Base-by-base conservation (phyloP, 202 grass and related monocot genomes). In the Setaria italica region DNA sequence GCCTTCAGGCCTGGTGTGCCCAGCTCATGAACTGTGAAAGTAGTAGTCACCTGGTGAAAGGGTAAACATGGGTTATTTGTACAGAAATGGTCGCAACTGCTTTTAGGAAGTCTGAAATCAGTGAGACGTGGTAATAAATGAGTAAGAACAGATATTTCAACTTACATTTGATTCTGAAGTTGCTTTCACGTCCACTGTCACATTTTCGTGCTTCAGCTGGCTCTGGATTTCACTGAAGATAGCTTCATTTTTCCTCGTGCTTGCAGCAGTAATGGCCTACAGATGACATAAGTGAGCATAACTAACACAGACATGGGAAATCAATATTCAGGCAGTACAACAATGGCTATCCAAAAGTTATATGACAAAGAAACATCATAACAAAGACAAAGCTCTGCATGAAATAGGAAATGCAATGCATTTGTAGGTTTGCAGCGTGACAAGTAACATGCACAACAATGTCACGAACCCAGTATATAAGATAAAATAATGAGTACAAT, bases 161-260 rank as follows among this genome's bases (percentile, higher is more conserved):
- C 80, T 83, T 87, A 86, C 97, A 85, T 69, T 90, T 73, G 97
- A 99, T 42, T 94, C 92, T 67, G 93, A 96, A 79, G 91, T 94
- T 88, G 90, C 90, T 90, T 95, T 99, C 81, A 95, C 89, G 78
- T 89, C 96, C 81, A 99, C 75, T 17, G 85, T 91, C 43, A 84
- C 72, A 47, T 78, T 94, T 35, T 95, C 75, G 51, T 80, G 81
- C 88, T 88, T 95, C 79, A 99, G 70, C 82, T 95, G 84, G 86
- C 86, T 95, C 83, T 92, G 89, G 54, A 99, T 84, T 76, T 99
- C 93, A 15, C 50, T 68, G 66, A 91, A 89, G 66, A 95, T 72
- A 59, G 85, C 62, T 46, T 95, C 93, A 88, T 87, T 86, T 80
- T 92, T 94, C 90, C 85, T 95, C n/a, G 88, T 91, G 65, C 93